Evolutionary conservation across 805 yeast genomes (phyloP).

Genomic region (Priceomyces medius): DNA sequence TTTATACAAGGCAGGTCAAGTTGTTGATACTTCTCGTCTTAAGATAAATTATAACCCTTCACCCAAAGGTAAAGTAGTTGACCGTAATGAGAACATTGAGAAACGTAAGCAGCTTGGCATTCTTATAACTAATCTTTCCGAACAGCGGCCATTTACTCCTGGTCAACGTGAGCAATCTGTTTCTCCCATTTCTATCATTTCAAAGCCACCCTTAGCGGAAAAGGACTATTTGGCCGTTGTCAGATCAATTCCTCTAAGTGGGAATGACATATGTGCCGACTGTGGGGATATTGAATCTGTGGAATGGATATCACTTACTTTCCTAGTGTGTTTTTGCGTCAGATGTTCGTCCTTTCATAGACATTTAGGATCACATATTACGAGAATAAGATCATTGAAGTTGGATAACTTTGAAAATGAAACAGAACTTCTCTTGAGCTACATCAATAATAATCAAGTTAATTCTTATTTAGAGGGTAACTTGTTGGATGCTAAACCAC

Average conservation of each 20-base stretch:
- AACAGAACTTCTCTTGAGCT: conserved; percentile 49
- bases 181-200: conserved; percentile 35
- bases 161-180: conserved; percentile 13
- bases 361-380: conserved; percentile 76
- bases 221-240: conserved; percentile 38
- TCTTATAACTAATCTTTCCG: conserved; percentile 11
- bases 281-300: conserved; percentile 65
- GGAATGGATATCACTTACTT: conserved; percentile 85
- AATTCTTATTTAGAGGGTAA: conserved; percentile 62
- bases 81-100: conserved; percentile 7
- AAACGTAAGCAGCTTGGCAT: conserved; percentile 9
- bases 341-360: conserved; percentile 89
- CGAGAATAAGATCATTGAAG: conserved; percentile 76
- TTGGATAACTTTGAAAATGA: conserved; percentile 70
- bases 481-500: conserved; percentile 22
- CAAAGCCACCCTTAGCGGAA: conserved; percentile 20
- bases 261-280: conserved; percentile 73
- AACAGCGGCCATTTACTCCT: conserved; percentile 15
- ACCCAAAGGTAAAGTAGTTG: neutral
- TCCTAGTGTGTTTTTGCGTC: conserved; percentile 71
- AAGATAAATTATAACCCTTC: conserved; percentile 8
- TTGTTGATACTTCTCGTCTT: conserved; percentile 26
- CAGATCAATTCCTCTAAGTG: conserved; percentile 32
- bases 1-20: conserved; percentile 57
- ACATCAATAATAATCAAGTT: conserved; percentile 51